Percentiles rank a stretch among this genome's conserved stretches.
Conservation (phyloP, 2,329 filamentous ascomycete species). For the Orbilia oligospora region DNA sequence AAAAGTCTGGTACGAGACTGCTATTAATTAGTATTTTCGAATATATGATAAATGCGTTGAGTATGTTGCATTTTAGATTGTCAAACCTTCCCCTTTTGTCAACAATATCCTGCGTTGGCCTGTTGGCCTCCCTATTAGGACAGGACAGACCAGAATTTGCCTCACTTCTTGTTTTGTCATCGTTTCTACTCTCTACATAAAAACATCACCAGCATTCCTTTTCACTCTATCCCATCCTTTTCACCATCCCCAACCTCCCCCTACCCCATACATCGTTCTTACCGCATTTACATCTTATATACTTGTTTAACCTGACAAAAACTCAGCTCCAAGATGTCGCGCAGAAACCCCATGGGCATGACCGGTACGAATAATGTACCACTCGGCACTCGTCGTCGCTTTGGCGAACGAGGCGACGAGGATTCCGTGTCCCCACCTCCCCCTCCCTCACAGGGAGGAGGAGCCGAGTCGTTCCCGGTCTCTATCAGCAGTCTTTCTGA, state of each 20-base stretch:
- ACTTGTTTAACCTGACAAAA: background rate
- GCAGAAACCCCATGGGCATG: conserved; percentile 73
- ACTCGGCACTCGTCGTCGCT: conserved; percentile 84
- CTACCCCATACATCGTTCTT: background rate
- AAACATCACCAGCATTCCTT: conserved; percentile 4
- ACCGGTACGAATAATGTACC: conserved; percentile 99
- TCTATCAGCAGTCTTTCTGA: conserved; percentile 61
- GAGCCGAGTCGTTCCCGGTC: conserved; percentile 63
- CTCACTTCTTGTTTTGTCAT: conserved; percentile 1
- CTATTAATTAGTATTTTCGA: too few relatives aligned
- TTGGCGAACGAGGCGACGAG: conserved; percentile 72
- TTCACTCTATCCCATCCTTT: background rate
- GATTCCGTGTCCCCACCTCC: conserved; percentile 67
- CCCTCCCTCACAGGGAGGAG: conserved; percentile 49
- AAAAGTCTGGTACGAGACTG: too few relatives aligned
- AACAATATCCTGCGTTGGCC: too few relatives aligned
- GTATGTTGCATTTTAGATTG: too few relatives aligned
- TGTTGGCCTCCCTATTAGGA: background rate
- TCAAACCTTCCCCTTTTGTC: too few relatives aligned
- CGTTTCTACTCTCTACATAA: conserved; percentile 6
- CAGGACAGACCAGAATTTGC: conserved; percentile 20
- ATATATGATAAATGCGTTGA: too few relatives aligned
- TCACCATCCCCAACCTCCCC: background rate
- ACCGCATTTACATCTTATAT: background rate
- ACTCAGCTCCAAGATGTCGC: conserved; percentile 49